phyloP scores from a whole-genome alignment of 331 rosid species.

The Telfairia occidentalis region DNA sequence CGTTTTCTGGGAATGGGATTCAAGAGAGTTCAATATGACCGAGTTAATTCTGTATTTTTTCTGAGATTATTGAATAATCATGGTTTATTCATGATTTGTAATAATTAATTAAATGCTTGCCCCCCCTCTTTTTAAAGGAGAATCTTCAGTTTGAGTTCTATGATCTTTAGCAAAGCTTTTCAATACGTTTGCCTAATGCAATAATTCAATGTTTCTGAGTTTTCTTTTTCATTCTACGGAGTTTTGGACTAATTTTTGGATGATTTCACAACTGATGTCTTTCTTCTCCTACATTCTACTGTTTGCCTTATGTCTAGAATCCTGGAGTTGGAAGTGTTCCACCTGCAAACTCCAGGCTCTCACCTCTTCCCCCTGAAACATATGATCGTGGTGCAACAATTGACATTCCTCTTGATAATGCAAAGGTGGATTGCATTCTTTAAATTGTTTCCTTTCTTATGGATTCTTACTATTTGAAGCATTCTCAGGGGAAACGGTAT shows the following conservation, averaged over 20 bases:
- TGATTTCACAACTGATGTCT: neutral
- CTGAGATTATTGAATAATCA: neutral
- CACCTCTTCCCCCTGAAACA: constrained; percentile 84
- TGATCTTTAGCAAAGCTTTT: too few relatives aligned
- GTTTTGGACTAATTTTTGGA: neutral
- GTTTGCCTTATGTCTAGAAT: constrained; percentile 34
- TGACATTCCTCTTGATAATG: constrained; percentile 60
- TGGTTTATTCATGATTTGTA: neutral
- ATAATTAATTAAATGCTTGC: neutral
- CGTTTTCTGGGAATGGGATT: neutral
- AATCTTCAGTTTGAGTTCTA: neutral
- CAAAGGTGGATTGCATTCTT: constrained; percentile 29
- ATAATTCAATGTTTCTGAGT: neutral
- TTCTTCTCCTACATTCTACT: neutral
- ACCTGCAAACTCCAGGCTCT: constrained; percentile 50
- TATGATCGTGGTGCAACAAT: constrained; percentile 73
- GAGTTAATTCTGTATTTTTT: neutral
- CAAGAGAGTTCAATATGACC: neutral
- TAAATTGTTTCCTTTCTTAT: constrained; percentile 6
- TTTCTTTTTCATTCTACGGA: neutral
- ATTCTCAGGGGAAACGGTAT: neutral
- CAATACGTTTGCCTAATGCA: neutral
- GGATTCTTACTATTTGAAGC: neutral
- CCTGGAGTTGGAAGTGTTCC: constrained; percentile 52
- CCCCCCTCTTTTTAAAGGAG: neutral